A percentile compares a stretch with the other conserved stretches of the same genome.
phyloP scores from a whole-genome alignment of 345 rosid species.

The Hibiscus tridactylites region DNA sequence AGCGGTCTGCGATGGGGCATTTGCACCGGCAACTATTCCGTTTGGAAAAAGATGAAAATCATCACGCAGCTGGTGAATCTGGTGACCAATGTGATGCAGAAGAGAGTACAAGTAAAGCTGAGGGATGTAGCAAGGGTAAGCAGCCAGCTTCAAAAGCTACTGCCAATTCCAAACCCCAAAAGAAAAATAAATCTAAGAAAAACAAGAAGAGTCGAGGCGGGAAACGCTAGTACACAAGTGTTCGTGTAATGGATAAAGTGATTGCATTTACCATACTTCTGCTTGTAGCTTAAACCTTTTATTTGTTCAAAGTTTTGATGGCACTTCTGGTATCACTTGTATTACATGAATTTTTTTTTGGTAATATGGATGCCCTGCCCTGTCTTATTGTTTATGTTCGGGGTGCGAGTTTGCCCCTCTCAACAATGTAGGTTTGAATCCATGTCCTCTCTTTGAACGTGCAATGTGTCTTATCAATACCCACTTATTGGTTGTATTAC shows the following conservation, averaged over 20 bases:
- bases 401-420: too few relatives aligned
- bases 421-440: too few relatives aligned
- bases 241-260: neutral
- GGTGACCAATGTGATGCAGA: neutral
- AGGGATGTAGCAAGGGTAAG: neutral
- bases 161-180: neutral
- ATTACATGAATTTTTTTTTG: too few relatives aligned
- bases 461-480: too few relatives aligned
- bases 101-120: neutral
- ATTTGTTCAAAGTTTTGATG: too few relatives aligned
- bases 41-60: neutral
- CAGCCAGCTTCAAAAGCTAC: neutral
- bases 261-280: too few relatives aligned
- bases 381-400: too few relatives aligned
- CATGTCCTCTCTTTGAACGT: too few relatives aligned
- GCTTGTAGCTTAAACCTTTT: too few relatives aligned
- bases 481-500: too few relatives aligned
- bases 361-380: too few relatives aligned
- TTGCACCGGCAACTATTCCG: neutral
- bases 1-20: constrained; percentile 6
- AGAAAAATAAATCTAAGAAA: neutral
- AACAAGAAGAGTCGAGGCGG: neutral
- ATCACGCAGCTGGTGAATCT: neutral
- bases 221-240: neutral
- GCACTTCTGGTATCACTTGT: too few relatives aligned